These are phyloP conservation scores for Tolypocladium guangdongense DNA, from an alignment of 2,329 filamentous ascomycete genomes.

Conservation along the genomic window DNA sequence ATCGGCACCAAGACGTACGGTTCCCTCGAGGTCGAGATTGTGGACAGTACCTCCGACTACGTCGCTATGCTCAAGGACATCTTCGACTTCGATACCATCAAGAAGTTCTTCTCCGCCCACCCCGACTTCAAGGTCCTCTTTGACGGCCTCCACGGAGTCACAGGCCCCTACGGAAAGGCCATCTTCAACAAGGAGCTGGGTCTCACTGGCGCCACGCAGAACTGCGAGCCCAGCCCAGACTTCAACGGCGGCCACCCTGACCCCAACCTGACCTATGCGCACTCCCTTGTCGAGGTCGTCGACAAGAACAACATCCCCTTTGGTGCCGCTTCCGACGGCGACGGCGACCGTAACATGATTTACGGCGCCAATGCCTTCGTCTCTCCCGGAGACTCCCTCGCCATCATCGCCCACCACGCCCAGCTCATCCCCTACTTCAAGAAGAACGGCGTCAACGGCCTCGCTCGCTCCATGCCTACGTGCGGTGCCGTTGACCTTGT, in stretches of 20 bases:
- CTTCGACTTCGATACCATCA: constrained; percentile 95
- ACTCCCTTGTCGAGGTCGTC: constrained; percentile 86
- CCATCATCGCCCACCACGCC: constrained; percentile 96
- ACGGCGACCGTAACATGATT: constrained; percentile 99
- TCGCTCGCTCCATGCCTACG: constrained; percentile 96
- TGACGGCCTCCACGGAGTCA: constrained; percentile 88
- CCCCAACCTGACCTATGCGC: constrained; percentile 93
- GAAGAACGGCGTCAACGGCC: constrained; percentile 89
- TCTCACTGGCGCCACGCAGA: constrained; percentile 68
- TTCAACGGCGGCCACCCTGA: constrained; percentile 97
- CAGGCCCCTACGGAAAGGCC: constrained; percentile 84
- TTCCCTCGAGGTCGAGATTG: constrained; percentile 81
- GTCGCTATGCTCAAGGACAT: constrained; percentile 94
- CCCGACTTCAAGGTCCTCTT: constrained; percentile 95
- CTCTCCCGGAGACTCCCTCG: constrained; percentile 90
- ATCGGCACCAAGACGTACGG: constrained; percentile 81
- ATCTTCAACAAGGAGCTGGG: constrained; percentile 94
- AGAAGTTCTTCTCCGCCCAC: constrained; percentile 79
- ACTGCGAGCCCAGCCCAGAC: constrained; percentile 85
- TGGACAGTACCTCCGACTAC: constrained; percentile 90
- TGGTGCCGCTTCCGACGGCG: constrained; percentile 90
- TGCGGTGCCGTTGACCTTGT: constrained; percentile 92
- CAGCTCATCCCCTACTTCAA: constrained; percentile 97
- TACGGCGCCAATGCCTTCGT: constrained; percentile 96
- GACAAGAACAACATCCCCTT: constrained; percentile 90